These are phyloP conservation scores for Phylloporus arenicola DNA, from an alignment of 768 basidiomycete genomes.

Conservation along the genomic window DNA sequence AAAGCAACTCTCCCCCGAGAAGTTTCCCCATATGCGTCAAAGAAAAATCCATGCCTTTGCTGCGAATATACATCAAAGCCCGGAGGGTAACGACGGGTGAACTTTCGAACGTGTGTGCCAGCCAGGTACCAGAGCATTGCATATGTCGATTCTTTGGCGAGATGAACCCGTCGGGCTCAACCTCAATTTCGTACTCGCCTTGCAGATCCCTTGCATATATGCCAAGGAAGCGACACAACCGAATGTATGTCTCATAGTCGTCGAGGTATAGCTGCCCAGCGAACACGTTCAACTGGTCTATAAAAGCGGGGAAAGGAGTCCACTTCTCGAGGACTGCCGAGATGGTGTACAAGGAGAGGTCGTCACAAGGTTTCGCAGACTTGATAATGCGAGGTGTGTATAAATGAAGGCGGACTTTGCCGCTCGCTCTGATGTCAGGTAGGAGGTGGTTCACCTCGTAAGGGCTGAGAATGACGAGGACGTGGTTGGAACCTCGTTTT, in stretches of 20 bases:
- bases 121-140: not conserved
- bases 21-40: conserved; percentile 40
- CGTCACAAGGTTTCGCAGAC: conserved; percentile 34
- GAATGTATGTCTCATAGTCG: conserved; percentile 29
- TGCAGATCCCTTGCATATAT: conserved; percentile 39
- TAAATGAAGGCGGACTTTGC: conserved; percentile 35
- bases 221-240: conserved; percentile 35
- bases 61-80: conserved; percentile 31
- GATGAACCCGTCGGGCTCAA: conserved; percentile 21
- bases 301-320: conserved; percentile 9
- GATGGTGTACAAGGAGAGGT: conserved; percentile 19
- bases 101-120: not conserved
- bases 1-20: conserved; percentile 25
- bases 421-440: conserved; percentile 31
- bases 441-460: conserved; percentile 36
- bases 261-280: conserved; percentile 43
- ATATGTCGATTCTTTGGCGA: conserved; percentile 5
- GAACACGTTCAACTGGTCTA: conserved; percentile 38
- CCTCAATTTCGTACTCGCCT: conserved; percentile 39
- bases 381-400: conserved; percentile 36
- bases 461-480: conserved; percentile 37
- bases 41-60: conserved; percentile 36
- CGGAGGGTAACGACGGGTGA: conserved; percentile 17
- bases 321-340: conserved; percentile 18
- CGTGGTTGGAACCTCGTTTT: conserved; percentile 25